phyloP scores from a whole-genome alignment of 2,329 filamentous ascomycete genomes.

The Akanthomyces lecanii region DNA sequence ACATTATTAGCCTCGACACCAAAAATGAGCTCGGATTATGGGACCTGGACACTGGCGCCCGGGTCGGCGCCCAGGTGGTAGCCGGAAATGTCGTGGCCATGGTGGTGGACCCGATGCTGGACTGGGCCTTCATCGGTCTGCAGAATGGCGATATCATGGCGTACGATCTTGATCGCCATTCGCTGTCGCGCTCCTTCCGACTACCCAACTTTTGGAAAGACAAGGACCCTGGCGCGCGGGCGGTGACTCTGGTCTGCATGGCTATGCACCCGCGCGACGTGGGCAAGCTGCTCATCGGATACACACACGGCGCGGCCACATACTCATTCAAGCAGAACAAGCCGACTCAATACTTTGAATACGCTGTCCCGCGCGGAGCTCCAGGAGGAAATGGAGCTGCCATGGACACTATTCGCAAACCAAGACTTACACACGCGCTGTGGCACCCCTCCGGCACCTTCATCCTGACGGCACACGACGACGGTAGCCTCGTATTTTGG shows the following conservation, averaged over 20 bases:
- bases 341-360: slow-evolving; percentile 74
- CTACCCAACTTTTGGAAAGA: slow-evolving; percentile 85
- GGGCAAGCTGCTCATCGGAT: slow-evolving; percentile 86
- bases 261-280: slow-evolving; percentile 89
- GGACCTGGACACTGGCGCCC: slow-evolving; percentile 66
- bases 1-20: slow-evolving; percentile 77
- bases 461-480: slow-evolving; percentile 79
- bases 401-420: slow-evolving; percentile 60
- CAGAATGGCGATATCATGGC: slow-evolving; percentile 80
- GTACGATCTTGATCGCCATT: slow-evolving; percentile 86
- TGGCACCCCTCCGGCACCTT: slow-evolving; percentile 97
- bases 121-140: slow-evolving; percentile 86
- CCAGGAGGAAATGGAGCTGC: slow-evolving; percentile 72
- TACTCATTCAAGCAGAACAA: slow-evolving; percentile 94
- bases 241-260: slow-evolving; percentile 64
- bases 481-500: slow-evolving; percentile 91
- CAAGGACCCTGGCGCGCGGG: slow-evolving; percentile 61
- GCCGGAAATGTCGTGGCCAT: slow-evolving; percentile 72
- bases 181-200: slow-evolving; percentile 64
- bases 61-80: slow-evolving; percentile 66
- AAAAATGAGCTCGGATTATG: slow-evolving; percentile 84
- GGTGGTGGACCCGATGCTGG: slow-evolving; percentile 81
- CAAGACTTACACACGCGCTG: slow-evolving; percentile 73
- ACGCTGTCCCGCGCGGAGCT: slow-evolving; percentile 74
- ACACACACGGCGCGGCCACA: slow-evolving; percentile 78